Conservation (phyloP, 305 asterid genomes). For the Lippia alba region DNA sequence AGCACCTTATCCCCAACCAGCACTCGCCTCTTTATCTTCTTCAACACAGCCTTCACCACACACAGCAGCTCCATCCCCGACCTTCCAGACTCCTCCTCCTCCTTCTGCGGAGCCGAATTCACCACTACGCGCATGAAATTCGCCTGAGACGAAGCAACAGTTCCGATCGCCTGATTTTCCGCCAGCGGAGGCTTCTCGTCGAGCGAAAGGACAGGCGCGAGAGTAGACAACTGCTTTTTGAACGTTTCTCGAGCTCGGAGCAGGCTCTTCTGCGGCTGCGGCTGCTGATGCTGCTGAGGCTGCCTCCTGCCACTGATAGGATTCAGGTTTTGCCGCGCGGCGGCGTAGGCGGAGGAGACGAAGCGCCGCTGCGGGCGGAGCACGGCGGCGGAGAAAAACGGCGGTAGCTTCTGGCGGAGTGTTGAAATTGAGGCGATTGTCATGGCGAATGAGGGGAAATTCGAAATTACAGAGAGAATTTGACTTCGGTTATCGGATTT, state of each 20-base stretch:
- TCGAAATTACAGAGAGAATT: neutral
- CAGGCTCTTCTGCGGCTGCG: slow-evolving; percentile 61
- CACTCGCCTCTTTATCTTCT: slow-evolving; percentile 91
- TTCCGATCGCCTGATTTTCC: slow-evolving; percentile 79
- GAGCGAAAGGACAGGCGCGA: slow-evolving; percentile 66
- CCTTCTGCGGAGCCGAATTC: slow-evolving; percentile 44
- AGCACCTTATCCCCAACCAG: slow-evolving; percentile 91
- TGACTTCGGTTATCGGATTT: neutral
- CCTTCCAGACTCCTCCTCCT: slow-evolving; percentile 43
- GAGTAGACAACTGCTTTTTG: slow-evolving; percentile 64
- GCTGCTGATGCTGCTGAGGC: slow-evolving; percentile 57
- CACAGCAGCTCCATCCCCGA: slow-evolving; percentile 76
- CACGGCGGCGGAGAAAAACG: slow-evolving; percentile 39
- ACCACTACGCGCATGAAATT: slow-evolving; percentile 97
- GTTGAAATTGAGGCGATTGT: slow-evolving; percentile 46
- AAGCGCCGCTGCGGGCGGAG: slow-evolving; percentile 35
- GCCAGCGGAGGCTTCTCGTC: slow-evolving; percentile 58
- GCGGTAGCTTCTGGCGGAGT: slow-evolving; percentile 45
- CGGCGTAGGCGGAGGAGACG: slow-evolving; percentile 25
- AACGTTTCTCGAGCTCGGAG: slow-evolving; percentile 76
- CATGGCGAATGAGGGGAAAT: slow-evolving; percentile 35
- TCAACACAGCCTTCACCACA: slow-evolving; percentile 87
- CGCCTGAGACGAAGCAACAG: slow-evolving; percentile 84
- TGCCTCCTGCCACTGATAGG: slow-evolving; percentile 57
- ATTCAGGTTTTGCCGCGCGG: slow-evolving; percentile 48